Evolutionary conservation across 2,329 filamentous ascomycete species (phyloP), one percentile per base, ranked within the genome.

Genomic region (Nakataea oryzae): DNA sequence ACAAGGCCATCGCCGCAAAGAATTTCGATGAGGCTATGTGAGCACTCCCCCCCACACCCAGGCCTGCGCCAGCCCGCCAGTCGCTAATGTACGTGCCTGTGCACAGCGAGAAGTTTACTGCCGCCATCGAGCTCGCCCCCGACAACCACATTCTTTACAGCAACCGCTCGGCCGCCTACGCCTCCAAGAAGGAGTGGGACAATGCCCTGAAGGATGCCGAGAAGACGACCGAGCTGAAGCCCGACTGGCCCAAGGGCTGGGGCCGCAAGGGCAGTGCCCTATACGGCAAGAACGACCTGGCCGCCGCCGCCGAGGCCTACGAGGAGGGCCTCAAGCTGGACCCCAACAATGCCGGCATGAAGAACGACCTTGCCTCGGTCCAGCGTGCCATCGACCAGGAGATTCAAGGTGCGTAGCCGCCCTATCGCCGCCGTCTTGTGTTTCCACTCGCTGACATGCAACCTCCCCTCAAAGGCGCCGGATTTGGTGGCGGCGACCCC

Each of bases 191-290:
- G 75, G 86, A 97, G 63, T 99, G 90, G 81, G 80, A 89, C 66
- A 84, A 88, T 68, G 95, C 95, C 26, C 79, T 97, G 29, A 82
- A 89, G 66, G 95, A 99, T 81, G 95, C 95, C 63, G 88, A 88
- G 72, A 97, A 97, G 83, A 95, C 91, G 3, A 96, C 89, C 62
- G 86, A 96, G 76, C 81, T 99, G 74, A 97, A 99, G 82, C 89
- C 93, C 14, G 95, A 97, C 80, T 99, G 95, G 95, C 87, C 91
- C 64, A 97, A 97, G 79, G 95, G 95, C 67, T 97, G 91, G 89
- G 88, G 90, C 63, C 87, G 95, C 64, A 97, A 97, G 75, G 95
- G 93, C 67, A 88, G 92, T 66, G 95, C 95, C 62, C 82, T 93
- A 41, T 95, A 96, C 74, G 95, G 95, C 57, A 80, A 87, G 64